Evolutionary conservation across 169 alveolate genomes (phyloP).

Genomic region (Besnoitia besnoiti): DNA sequence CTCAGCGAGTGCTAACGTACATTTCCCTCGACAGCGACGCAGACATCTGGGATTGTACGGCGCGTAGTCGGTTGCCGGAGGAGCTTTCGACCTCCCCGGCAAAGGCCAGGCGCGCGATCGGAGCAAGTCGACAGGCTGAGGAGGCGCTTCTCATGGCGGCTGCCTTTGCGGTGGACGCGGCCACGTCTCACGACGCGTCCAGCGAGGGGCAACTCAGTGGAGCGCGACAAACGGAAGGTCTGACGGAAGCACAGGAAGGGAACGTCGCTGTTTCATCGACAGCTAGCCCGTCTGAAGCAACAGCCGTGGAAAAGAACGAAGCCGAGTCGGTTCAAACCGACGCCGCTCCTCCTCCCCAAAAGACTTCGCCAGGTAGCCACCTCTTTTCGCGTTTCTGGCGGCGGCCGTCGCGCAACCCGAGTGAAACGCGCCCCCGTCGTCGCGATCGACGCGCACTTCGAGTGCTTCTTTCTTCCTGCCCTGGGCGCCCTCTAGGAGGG

Average conservation of each 20-base stretch:
- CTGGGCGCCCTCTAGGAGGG: background rate
- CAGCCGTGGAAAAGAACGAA: background rate
- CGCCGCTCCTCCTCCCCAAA: no score
- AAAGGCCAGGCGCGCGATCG: background rate
- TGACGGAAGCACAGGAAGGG: no score
- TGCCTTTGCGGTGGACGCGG: background rate
- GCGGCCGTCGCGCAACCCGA: background rate
- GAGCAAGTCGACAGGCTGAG: background rate
- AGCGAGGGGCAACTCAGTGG: no score
- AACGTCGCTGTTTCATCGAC: no score
- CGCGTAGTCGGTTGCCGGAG: background rate
- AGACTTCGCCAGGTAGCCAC: background rate
- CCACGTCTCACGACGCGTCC: background rate
- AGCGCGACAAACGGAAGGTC: no score
- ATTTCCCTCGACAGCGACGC: background rate
- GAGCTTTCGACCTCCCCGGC: background rate
- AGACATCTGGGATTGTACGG: background rate
- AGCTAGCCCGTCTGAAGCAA: background rate
- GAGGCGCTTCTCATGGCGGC: background rate
- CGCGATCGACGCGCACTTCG: background rate
- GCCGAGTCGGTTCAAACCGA: no score
- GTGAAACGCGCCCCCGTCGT: background rate
- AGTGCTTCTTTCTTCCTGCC: background rate
- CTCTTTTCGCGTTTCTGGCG: background rate
- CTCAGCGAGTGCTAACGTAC: background rate